Conservation (phyloP, 2,329 filamentous ascomycete species). For the Trichoderma gracile region DNA sequence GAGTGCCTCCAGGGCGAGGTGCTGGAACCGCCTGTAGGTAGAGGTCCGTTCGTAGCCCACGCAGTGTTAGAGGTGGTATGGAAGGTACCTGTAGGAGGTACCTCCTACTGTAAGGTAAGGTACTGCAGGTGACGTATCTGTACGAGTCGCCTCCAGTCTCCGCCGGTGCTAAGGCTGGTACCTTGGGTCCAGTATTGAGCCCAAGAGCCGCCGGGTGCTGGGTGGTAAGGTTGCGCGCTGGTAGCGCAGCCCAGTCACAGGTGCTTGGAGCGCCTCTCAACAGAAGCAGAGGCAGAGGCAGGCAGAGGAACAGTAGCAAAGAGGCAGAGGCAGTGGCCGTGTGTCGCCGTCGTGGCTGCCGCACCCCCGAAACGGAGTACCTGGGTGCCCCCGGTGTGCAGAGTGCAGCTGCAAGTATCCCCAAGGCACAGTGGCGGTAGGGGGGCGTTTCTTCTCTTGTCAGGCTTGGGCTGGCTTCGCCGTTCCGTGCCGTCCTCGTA, state of each 20-base stretch:
- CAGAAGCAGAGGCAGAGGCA: too few relatives aligned
- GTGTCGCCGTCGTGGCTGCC: background rate
- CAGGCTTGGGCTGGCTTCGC: too few relatives aligned
- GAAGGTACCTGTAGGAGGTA: too few relatives aligned
- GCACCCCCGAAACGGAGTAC: background rate
- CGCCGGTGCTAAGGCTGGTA: background rate
- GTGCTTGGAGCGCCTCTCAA: background rate
- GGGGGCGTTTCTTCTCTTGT: conserved; percentile 4
- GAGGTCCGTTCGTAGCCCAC: too few relatives aligned
- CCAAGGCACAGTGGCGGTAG: conserved; percentile 6
- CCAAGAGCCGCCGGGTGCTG: too few relatives aligned
- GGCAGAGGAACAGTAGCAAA: too few relatives aligned
- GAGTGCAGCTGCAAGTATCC: background rate
- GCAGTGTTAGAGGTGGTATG: too few relatives aligned
- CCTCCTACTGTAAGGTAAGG: too few relatives aligned
- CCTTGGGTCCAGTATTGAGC: too few relatives aligned
- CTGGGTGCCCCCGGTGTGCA: background rate
- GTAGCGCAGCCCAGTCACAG: background rate
- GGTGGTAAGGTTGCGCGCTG: too few relatives aligned
- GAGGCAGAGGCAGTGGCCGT: background rate
- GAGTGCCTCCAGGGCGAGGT: conserved; percentile 3
- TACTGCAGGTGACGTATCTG: background rate
- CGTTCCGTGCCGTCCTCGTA: background rate
- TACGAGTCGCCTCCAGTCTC: conserved; percentile 1
- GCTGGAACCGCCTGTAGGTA: background rate